Evolutionary conservation across 2,329 filamentous ascomycete species (phyloP).

Genomic region (Fragosphaeria purpurea): DNA sequence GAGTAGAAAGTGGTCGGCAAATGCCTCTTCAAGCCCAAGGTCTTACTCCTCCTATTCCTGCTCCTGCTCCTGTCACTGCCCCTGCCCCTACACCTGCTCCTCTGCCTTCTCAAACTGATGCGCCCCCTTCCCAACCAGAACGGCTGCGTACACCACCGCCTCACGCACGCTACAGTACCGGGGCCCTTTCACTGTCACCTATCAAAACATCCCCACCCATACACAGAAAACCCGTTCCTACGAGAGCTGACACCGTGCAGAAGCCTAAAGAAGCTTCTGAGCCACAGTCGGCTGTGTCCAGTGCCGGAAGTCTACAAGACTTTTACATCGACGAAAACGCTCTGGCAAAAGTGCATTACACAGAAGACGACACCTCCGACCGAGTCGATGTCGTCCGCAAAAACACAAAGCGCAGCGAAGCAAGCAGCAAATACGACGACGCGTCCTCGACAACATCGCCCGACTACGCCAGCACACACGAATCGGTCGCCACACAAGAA

Average conservation of each 20-base stretch:
- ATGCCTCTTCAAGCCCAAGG: constrained; percentile 10
- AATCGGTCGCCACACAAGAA: constrained; percentile 39
- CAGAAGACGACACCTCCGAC: background rate
- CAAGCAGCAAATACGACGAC: constrained; percentile 50
- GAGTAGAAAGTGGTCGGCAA: constrained; percentile 3
- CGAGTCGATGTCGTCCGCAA: constrained; percentile 22
- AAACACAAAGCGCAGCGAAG: constrained; percentile 24
- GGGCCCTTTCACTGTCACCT: constrained; percentile 7
- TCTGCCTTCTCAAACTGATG: background rate
- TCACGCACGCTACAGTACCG: background rate
- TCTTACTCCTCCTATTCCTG: constrained; percentile 8
- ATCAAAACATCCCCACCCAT: constrained; percentile 17
- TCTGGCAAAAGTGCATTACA: constrained; percentile 10
- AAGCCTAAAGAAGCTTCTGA: constrained; percentile 9
- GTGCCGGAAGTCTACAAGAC: constrained; percentile 10
- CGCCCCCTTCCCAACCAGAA: background rate
- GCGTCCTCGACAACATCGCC: constrained; percentile 56
- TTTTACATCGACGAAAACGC: constrained; percentile 14
- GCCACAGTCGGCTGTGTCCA: constrained; percentile 15
- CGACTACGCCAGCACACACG: constrained; percentile 66
- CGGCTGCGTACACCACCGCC: constrained; percentile 10
- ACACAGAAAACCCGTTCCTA: constrained; percentile 22
- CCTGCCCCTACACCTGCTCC: constrained; percentile 3
- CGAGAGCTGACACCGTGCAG: constrained; percentile 16
- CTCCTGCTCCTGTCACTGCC: background rate